Percentiles rank a stretch among this genome's conserved stretches.
Conservation (phyloP, 2,329 filamentous ascomycete species). For the Cladobotryum mycophilum region DNA sequence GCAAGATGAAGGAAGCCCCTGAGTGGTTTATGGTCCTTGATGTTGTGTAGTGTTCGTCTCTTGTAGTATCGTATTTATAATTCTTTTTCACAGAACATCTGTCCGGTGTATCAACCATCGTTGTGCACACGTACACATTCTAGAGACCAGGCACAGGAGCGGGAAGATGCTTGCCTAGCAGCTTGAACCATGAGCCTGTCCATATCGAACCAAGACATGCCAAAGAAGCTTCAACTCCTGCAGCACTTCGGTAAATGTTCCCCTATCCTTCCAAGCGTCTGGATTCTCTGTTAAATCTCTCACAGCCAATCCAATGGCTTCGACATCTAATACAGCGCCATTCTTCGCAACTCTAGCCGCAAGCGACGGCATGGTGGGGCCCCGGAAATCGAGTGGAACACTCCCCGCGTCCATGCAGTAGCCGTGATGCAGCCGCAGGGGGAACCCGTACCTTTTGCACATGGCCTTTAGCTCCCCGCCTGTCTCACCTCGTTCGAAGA, state of each 20-base stretch:
- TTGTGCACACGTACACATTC: too few relatives aligned
- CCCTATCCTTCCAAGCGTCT: constrained; percentile 5
- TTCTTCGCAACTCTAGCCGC: constrained; percentile 9
- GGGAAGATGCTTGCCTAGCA: too few relatives aligned
- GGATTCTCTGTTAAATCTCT: neutral
- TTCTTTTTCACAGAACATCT: too few relatives aligned
- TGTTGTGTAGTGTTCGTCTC: too few relatives aligned
- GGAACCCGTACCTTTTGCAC: constrained; percentile 12
- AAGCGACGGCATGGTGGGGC: constrained; percentile 15
- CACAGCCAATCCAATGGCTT: constrained; percentile 2
- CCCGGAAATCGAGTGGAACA: constrained; percentile 15
- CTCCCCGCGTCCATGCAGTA: constrained; percentile 5
- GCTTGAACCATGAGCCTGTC: neutral
- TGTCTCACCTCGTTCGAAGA: constrained; percentile 7
- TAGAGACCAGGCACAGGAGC: too few relatives aligned
- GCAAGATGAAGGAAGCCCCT: too few relatives aligned
- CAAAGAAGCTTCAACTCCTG: constrained; percentile 13
- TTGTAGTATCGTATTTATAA: too few relatives aligned
- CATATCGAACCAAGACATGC: constrained; percentile 14
- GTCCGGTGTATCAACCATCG: too few relatives aligned
- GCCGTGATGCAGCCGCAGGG: constrained; percentile 10
- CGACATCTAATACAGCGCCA: constrained; percentile 7
- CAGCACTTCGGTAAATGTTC: constrained; percentile 6
- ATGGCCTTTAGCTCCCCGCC: constrained; percentile 9
- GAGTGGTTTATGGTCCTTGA: too few relatives aligned